Evolutionary conservation across 495 filamentous ascomycete genomes (phyloP).

Genomic region (Pseudomonodictys pantanalensis): DNA sequence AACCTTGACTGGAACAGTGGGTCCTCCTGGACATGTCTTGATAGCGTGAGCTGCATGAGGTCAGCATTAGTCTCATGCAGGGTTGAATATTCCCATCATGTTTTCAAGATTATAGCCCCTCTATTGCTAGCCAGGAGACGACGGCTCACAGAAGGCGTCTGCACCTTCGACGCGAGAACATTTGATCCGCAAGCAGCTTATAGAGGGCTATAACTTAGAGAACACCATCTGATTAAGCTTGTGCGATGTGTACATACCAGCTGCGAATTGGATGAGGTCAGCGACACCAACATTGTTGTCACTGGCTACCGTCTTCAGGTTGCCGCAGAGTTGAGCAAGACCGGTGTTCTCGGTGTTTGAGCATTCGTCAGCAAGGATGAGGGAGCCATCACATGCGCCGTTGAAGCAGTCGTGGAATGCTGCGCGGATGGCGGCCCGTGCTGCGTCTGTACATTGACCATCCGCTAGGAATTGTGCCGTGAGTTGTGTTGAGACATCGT

Average conservation of each 20-base stretch:
- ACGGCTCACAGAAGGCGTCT: no score
- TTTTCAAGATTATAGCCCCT: no score
- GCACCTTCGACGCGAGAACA: no score
- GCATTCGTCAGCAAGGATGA: slow-evolving; percentile 33
- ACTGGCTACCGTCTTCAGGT: slow-evolving; percentile 13
- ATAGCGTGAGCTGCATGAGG: slow-evolving; percentile 32
- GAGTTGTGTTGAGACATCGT: slow-evolving; percentile 21
- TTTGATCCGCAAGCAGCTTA: no score
- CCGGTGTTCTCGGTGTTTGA: slow-evolving; percentile 27
- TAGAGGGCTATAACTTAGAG: no score
- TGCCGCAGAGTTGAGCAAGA: slow-evolving; percentile 11
- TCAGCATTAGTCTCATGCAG: no score
- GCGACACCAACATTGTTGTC: slow-evolving; percentile 29
- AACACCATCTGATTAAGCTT: not conserved
- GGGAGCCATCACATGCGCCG: slow-evolving; percentile 34
- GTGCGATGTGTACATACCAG: slow-evolving; percentile 17
- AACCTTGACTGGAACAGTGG: slow-evolving; percentile 21
- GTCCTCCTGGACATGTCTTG: slow-evolving; percentile 31
- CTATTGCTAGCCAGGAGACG: no score
- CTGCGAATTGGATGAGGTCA: slow-evolving; percentile 37
- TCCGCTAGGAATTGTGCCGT: slow-evolving; percentile 24
- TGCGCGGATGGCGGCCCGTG: slow-evolving; percentile 33
- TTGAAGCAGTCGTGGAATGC: slow-evolving; percentile 38
- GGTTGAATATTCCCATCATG: no score
- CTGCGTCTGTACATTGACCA: slow-evolving; percentile 32